Percentiles rank a stretch among this genome's conserved stretches.
phyloP scores from a whole-genome alignment of 2,329 filamentous ascomycete genomes.

The Didymella exigua region DNA sequence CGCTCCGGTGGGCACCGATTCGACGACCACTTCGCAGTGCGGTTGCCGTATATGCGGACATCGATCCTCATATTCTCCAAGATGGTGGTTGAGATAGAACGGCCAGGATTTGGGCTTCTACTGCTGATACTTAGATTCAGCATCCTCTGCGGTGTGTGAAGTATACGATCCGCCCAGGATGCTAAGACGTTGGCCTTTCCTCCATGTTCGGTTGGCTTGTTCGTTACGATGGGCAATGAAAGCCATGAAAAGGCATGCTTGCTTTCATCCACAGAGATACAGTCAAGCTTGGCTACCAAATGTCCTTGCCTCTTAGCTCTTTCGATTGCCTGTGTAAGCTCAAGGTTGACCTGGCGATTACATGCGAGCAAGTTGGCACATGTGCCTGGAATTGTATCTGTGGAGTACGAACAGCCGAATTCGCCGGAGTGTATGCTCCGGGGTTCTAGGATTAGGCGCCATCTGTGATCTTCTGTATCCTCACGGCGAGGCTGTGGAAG shows the following conservation, averaged over 20 bases:
- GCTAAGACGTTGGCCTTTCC: slow-evolving; percentile 15
- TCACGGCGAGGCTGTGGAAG: slow-evolving; percentile 26
- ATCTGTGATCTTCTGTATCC: slow-evolving; percentile 26
- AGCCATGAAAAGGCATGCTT: slow-evolving; percentile 43
- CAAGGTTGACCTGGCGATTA: slow-evolving; percentile 38
- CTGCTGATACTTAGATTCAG: slow-evolving; percentile 7
- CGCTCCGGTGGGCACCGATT: slow-evolving; percentile 29
- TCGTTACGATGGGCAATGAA: slow-evolving; percentile 36
- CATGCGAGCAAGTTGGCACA: slow-evolving; percentile 39
- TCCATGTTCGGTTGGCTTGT: slow-evolving; percentile 6
- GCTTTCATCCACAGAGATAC: slow-evolving; percentile 37
- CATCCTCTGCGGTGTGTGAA: slow-evolving; percentile 14
- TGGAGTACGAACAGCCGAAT: slow-evolving; percentile 35
- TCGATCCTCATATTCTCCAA: slow-evolving; percentile 41
- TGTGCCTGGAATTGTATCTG: slow-evolving; percentile 30
- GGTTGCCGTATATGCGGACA: slow-evolving; percentile 31
- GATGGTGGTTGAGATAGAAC: neutral
- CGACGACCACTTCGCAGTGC: slow-evolving; percentile 25
- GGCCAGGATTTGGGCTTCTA: slow-evolving; percentile 2
- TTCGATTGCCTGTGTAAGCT: slow-evolving; percentile 34
- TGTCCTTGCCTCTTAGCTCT: slow-evolving; percentile 23
- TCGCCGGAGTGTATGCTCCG: slow-evolving; percentile 26
- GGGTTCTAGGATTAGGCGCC: slow-evolving; percentile 23
- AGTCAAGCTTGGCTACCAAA: slow-evolving; percentile 35
- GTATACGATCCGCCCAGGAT: slow-evolving; percentile 26